Evolutionary conservation across 1,284 basidiomycete genomes (phyloP), one percentile per base, ranked within the genome.

Genomic region (Ustanciosporium gigantosporum): DNA sequence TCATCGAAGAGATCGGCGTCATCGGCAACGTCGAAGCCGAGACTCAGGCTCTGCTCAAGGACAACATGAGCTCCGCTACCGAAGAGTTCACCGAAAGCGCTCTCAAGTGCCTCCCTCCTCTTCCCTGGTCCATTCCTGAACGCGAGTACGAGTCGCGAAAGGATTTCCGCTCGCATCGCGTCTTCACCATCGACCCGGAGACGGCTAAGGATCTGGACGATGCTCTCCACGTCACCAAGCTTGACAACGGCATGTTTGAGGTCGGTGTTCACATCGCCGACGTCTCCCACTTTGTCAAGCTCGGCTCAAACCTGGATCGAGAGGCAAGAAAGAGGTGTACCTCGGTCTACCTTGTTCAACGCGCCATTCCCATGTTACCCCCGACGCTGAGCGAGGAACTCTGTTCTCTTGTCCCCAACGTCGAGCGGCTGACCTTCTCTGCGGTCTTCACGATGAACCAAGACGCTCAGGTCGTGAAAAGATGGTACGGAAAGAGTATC

Each of bases 1-100:
- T 99, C 29, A 94, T 97, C 29, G 95, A 99, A 78, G 93, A 97
- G 79, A 85, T 99, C 38, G 95, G 95, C 31, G 88, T 91, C n/a
- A 98, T 99, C 65, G 95, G 95, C 32, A 90, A 97, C 68, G 87
- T 93, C 41, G 92, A 97, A 79, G 93, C 96, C 7, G 94, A 98
- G 80, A 97, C 94, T 1, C 92, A 90, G 66, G 95, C 95, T 13
- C 82, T 99, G 51, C 83, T 99, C 66, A 97, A 97, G 79, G 94
- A 98, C 79, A 95, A 91, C 82, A 96, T 97, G 52, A 78, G 78
- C 46, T 67, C 75, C 3, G 70, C 70, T 5, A 66, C 69, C 36
- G 58, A 73, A 38, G 70, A 68, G 13, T 80, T 80, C 45, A 59
- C 68, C 41, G 80, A 81, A 37, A 89, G 89, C 70, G 92, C 95